Base-by-base conservation (phyloP, 306 rosid genomes). In the Prunus mira region DNA sequence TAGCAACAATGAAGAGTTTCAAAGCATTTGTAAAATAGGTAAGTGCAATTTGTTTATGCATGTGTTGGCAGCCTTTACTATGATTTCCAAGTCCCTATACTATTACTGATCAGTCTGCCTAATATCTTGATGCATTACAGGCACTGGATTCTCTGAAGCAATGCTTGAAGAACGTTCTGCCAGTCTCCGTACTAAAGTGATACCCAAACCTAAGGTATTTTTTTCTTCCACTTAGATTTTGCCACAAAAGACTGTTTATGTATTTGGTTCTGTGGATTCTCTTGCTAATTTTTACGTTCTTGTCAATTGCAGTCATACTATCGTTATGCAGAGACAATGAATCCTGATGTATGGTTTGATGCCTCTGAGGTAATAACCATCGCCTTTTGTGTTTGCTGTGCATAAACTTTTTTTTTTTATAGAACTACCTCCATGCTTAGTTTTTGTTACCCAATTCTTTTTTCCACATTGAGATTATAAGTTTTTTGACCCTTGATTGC, bases 341-440 rank as follows among this genome's bases (percentile, higher is more conserved):
- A 82, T 81, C 97, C 99, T 72, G 96, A 92, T 83, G 99, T 92
- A 67, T 92, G 99, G 98, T 88, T 95, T 91, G 99, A 91, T 58
- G 86, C 97, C 58, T 80, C 87, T 61, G 96, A 91, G 97, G 97
- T 90, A 82, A 65, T 17, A 76, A 67, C 65, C 67, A 71, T 67
- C 17, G 19, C 56, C 57, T 49, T 51, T 61, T 77, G 41, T 78
- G 73, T 76, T 46, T 60, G 38, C 76, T 79, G 56, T 61, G 34
- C 60, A 24, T 67, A 13, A 20, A 3, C 20, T 68, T 38, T 12
- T 28, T 24, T 24, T 24, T 52, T 30, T 73, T 1, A 55, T 61
- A 43, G 9, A 7, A 17, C 58, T 12, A 51, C 50, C 27, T 55
- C 28, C 4, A 32, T 24, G 14, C 41, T 79, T 47, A 32, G 47